Percentiles rank a stretch among this genome's conserved stretches.
Conservation (phyloP, 352 stramenopile species). For the Blastocystis sp. region DNA sequence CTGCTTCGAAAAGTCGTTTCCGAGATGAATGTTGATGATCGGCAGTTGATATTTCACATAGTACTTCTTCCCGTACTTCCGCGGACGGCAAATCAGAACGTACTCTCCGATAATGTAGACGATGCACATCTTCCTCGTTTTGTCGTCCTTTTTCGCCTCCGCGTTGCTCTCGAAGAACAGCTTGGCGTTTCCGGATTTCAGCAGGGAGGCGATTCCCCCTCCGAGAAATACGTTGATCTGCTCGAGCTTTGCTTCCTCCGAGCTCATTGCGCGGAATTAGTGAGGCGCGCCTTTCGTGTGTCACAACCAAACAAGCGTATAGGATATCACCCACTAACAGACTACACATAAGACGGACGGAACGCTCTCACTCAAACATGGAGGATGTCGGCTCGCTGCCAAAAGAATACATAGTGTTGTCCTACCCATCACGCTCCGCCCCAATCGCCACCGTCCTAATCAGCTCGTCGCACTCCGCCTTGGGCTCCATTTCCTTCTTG, state of each 20-base stretch:
- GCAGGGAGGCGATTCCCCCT: conserved; percentile 10
- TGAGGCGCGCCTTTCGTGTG: neutral
- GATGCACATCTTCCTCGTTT: conserved; percentile 45
- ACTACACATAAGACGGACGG: neutral
- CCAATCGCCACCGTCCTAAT: neutral
- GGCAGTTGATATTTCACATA: conserved; percentile 68
- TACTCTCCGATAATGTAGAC: conserved; percentile 56
- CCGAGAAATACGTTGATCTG: conserved; percentile 44
- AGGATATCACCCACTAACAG: neutral
- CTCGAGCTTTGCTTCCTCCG: conserved; percentile 43
- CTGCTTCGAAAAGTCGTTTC: neutral
- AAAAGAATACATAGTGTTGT: conserved; percentile 2
- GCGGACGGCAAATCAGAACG: conserved; percentile 40
- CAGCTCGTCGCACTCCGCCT: neutral
- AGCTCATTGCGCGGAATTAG: neutral
- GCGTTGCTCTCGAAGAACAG: conserved; percentile 65
- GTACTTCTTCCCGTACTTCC: conserved; percentile 57
- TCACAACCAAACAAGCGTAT: neutral
- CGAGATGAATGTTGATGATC: neutral
- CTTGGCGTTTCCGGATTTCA: conserved; percentile 40
- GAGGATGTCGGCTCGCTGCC: neutral
- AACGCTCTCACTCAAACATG: neutral
- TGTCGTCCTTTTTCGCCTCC: conserved; percentile 21
- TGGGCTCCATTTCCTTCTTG: neutral
- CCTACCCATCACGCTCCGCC: neutral